Evolutionary conservation across 352 stramenopile species (phyloP).

Genomic region (Globisporangium viniferum): DNA sequence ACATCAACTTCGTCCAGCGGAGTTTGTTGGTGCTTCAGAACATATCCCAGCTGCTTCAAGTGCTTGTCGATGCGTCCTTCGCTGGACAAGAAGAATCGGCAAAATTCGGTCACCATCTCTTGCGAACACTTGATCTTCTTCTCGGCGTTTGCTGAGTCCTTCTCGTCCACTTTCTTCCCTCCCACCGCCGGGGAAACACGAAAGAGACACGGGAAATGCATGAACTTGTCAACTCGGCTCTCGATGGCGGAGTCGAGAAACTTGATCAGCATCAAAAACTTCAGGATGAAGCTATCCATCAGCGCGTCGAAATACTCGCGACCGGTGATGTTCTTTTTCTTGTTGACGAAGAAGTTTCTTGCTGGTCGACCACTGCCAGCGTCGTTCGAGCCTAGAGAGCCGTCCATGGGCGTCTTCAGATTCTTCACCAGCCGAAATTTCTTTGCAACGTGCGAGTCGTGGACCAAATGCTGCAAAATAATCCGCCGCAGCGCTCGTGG

Average conservation of each 20-base stretch:
- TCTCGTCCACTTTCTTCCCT: slow-evolving; percentile 10
- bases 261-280: slow-evolving; percentile 92
- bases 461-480: slow-evolving; percentile 62
- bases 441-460: slow-evolving; percentile 53
- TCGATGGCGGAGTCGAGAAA: slow-evolving; percentile 90
- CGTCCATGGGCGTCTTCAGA: slow-evolving; percentile 63
- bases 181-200: slow-evolving; percentile 28
- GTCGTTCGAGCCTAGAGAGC: slow-evolving; percentile 35
- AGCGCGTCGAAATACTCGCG: slow-evolving; percentile 83
- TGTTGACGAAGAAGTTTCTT: slow-evolving; percentile 34
- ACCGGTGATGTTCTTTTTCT: slow-evolving; percentile 70
- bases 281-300: slow-evolving; percentile 84
- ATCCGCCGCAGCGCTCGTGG: slow-evolving; percentile 52
- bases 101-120: slow-evolving; percentile 91
- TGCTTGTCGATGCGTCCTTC: slow-evolving; percentile 96
- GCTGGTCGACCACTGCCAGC: slow-evolving; percentile 25
- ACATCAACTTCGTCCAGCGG: slow-evolving; percentile 95
- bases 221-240: slow-evolving; percentile 70
- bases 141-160: slow-evolving; percentile 14
- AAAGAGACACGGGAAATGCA: slow-evolving; percentile 90
- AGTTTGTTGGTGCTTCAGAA: slow-evolving; percentile 88
- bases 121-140: slow-evolving; percentile 90
- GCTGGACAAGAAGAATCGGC: slow-evolving; percentile 88
- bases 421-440: slow-evolving; percentile 72
- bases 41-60: slow-evolving; percentile 85